Percentiles rank a stretch among this genome's conserved stretches.
phyloP scores from a whole-genome alignment of 371 early-diverging fungal species.

The Mucor piriformis region DNA sequence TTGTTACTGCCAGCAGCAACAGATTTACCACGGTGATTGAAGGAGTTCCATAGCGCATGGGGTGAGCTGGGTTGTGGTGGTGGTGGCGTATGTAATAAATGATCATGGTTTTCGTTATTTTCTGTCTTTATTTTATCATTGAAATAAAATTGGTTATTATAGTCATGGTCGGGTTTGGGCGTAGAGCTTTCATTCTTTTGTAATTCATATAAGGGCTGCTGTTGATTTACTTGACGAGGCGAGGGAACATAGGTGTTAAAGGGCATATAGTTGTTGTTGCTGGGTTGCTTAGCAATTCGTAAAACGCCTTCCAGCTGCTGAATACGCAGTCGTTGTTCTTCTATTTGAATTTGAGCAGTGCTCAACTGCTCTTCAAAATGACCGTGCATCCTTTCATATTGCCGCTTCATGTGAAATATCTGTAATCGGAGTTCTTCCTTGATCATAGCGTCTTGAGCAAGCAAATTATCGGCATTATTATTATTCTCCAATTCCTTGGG shows the following conservation, averaged over 20 bases:
- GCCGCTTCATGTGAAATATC: slow-evolving; percentile 13
- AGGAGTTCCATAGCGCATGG: background rate
- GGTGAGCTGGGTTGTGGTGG: background rate
- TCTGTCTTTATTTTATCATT: background rate
- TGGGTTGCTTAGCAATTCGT: slow-evolving; percentile 7
- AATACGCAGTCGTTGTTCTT: slow-evolving; percentile 23
- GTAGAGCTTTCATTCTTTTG: background rate
- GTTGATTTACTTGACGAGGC: background rate
- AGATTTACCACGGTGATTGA: background rate
- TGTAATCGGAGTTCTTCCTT: slow-evolving; percentile 16
- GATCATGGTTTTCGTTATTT: background rate
- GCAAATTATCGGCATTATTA: background rate
- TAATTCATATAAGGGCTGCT: background rate
- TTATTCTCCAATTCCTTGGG: no score
- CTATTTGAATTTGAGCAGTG: slow-evolving; percentile 16
- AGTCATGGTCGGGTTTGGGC: background rate
- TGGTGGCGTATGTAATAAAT: background rate
- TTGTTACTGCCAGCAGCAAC: slow-evolving; percentile 3
- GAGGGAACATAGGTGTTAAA: slow-evolving; percentile 2
- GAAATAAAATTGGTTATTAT: background rate
- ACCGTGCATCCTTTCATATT: slow-evolving; percentile 14
- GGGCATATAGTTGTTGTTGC: background rate
- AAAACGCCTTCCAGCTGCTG: slow-evolving; percentile 22
- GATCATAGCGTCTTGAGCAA: background rate
- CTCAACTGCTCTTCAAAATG: slow-evolving; percentile 19